Conservation (phyloP, 805 yeast genomes). For the Saccharomyces paradoxus region DNA sequence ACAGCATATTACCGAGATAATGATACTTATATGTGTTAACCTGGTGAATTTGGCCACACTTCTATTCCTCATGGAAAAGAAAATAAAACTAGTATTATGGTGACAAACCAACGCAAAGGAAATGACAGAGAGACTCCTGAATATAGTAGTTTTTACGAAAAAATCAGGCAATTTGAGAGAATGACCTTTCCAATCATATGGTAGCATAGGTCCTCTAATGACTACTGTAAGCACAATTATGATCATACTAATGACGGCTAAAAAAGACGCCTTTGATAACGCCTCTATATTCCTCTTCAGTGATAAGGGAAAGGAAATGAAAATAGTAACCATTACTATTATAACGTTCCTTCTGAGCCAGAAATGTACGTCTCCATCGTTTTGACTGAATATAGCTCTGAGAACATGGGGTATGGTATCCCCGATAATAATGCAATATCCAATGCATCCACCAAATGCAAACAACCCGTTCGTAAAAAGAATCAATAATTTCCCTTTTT, state of each 20-base stretch:
- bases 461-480: slow-evolving; percentile 74
- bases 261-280: slow-evolving; percentile 76
- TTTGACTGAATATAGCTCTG: slow-evolving; percentile 50
- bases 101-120: slow-evolving; percentile 95
- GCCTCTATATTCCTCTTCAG: slow-evolving; percentile 73
- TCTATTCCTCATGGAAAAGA: slow-evolving; percentile 71
- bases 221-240: slow-evolving; percentile 69
- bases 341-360: slow-evolving; percentile 47
- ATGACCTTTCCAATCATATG: slow-evolving; percentile 39
- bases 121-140: slow-evolving; percentile 89
- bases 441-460: slow-evolving; percentile 92
- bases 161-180: slow-evolving; percentile 36
- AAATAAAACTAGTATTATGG: slow-evolving; percentile 86
- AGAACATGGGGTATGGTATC: slow-evolving; percentile 91
- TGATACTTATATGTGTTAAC: slow-evolving; percentile 78
- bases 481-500: slow-evolving; percentile 55
- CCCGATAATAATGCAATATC: slow-evolving; percentile 89
- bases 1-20: slow-evolving; percentile 73
- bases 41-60: slow-evolving; percentile 65
- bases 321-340: slow-evolving; percentile 58
- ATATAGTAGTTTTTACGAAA: slow-evolving; percentile 55
- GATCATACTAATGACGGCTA: slow-evolving; percentile 80
- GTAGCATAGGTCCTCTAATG: slow-evolving; percentile 59
- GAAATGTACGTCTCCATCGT: slow-evolving; percentile 1
- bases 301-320: slow-evolving; percentile 77